Base-by-base conservation (phyloP, 805 yeast species). In the Wickerhamiella galacta region DNA sequence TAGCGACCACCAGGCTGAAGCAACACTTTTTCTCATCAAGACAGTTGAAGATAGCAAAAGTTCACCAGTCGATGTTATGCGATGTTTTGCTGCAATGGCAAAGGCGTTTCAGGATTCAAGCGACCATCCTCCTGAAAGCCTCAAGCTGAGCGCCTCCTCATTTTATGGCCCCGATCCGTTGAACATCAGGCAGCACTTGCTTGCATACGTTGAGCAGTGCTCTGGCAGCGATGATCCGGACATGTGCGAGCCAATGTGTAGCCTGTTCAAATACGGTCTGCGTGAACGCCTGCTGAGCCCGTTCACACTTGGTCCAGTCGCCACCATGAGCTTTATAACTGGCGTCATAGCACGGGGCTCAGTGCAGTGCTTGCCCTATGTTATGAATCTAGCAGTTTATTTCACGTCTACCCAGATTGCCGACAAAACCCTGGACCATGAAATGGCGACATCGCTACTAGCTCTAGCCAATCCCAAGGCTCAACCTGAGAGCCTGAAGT, bases 41-140 rank as follows among this genome's bases (percentile, higher is more conserved):
- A 35, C 27, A 32, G 38, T 28, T 21, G 29, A 32, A 28, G 32
- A 30, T 31, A 19, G 34, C 26, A 18, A 19, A 32, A n/a, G 35
- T 38, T 20, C 52, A 47, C 14, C 12, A 45, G 41, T 62, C 2
- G 73, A 83, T 16, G 52, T 79, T 29, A 51, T 80, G 17, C 55
- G 67, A 10, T 77, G 82, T 46, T 51, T 82, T 0, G 63, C 64
- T n/a, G 79, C 75, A 33, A 57, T 81, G 3, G 90, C 82, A 0
- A 75, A 72, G 35, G 81, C 83, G 0, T 52, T 76, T 46, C 68
- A 69, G 31, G 52, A 66, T 2, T 74, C 80, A 0, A 71, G 63
- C 25, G 81, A 73, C 16, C 55, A 58, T 2, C 16, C 16, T 20
- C 63, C 28, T 31, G 32, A 29, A 58, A 26, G 65, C 60, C 16